A percentile compares a stretch with the other conserved stretches of the same genome.
Conservation (phyloP, 2,329 filamentous ascomycete genomes). For the Corinectria fuckeliana region DNA sequence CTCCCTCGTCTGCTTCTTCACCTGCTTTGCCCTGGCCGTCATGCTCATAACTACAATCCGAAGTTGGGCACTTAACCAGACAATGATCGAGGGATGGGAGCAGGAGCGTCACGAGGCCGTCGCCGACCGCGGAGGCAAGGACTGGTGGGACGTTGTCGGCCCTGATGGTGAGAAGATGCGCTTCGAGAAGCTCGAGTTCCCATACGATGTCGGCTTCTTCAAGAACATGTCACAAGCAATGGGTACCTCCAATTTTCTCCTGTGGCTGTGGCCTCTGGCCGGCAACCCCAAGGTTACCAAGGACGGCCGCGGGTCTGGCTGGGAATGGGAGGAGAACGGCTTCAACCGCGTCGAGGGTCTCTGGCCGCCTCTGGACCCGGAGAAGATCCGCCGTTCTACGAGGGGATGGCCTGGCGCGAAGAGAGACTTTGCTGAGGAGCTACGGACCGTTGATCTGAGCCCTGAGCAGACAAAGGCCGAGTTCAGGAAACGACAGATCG, state of each 20-base stretch:
- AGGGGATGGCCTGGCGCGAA: slow-evolving; percentile 48
- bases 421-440: slow-evolving; percentile 44
- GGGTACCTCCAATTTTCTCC: slow-evolving; percentile 69
- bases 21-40: slow-evolving; percentile 67
- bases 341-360: slow-evolving; percentile 69
- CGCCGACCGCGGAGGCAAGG: slow-evolving; percentile 54
- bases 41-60: slow-evolving; percentile 69
- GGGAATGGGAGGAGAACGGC: slow-evolving; percentile 77
- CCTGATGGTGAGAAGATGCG: slow-evolving; percentile 50
- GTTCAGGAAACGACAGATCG: slow-evolving; percentile 57
- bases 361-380: slow-evolving; percentile 70
- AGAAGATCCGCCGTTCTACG: slow-evolving; percentile 58
- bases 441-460: slow-evolving; percentile 44
- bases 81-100: slow-evolving; percentile 84
- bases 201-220: slow-evolving; percentile 81
- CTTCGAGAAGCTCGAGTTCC: slow-evolving; percentile 75
- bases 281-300: slow-evolving; percentile 53
- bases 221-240: slow-evolving; percentile 77
- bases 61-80: slow-evolving; percentile 71
- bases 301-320: slow-evolving; percentile 51
- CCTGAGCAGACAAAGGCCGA: slow-evolving; percentile 56
- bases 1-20: slow-evolving; percentile 62
- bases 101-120: slow-evolving; percentile 67
- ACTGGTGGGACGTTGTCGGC: slow-evolving; percentile 51
- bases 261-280: slow-evolving; percentile 75